Evolutionary conservation across 495 filamentous ascomycete genomes (phyloP).

Genomic region (Neurospora sublineolata): DNA sequence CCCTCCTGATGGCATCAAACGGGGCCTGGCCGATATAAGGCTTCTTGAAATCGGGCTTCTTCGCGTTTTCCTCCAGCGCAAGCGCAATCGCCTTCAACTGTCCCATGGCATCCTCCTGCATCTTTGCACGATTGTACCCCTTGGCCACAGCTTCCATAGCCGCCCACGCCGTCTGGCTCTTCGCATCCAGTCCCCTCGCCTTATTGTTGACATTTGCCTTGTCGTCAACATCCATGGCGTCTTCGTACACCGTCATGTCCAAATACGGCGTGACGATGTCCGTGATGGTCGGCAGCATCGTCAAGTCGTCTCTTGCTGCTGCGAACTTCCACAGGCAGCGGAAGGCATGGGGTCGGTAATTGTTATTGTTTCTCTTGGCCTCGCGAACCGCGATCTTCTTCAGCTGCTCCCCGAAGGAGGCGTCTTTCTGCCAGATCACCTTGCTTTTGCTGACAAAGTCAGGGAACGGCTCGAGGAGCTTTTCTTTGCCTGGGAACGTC

Average conservation of each 20-base stretch:
- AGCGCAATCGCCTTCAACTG: constrained; percentile 22
- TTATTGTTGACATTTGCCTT: constrained; percentile 16
- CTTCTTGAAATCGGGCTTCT: constrained; percentile 1
- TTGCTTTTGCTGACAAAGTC: constrained; percentile 55
- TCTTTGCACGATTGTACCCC: constrained; percentile 30
- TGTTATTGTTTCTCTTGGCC: constrained; percentile 76
- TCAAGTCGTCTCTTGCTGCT: constrained; percentile 46
- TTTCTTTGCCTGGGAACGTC: constrained; percentile 90
- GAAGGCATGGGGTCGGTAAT: constrained; percentile 68
- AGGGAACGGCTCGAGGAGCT: constrained; percentile 73
- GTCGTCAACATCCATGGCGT: constrained; percentile 51
- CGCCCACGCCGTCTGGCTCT: constrained; percentile 22
- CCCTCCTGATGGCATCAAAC: constrained; percentile 19
- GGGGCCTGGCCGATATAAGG: constrained; percentile 17
- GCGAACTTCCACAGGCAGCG: constrained; percentile 60
- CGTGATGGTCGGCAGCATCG: constrained; percentile 57
- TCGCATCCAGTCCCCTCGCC: constrained; percentile 23
- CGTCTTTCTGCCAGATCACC: constrained; percentile 44
- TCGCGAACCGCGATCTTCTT: constrained; percentile 67
- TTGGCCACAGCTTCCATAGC: constrained; percentile 30
- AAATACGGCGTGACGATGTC: constrained; percentile 49
- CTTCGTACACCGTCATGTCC: constrained; percentile 41
- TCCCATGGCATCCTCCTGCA: constrained; percentile 19
- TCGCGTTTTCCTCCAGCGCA: constrained; percentile 11
- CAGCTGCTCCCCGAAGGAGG: constrained; percentile 29